These are phyloP conservation scores for Herpetospermum pedunculosum DNA, from an alignment of 306 rosid species.

Conservation along the genomic window DNA sequence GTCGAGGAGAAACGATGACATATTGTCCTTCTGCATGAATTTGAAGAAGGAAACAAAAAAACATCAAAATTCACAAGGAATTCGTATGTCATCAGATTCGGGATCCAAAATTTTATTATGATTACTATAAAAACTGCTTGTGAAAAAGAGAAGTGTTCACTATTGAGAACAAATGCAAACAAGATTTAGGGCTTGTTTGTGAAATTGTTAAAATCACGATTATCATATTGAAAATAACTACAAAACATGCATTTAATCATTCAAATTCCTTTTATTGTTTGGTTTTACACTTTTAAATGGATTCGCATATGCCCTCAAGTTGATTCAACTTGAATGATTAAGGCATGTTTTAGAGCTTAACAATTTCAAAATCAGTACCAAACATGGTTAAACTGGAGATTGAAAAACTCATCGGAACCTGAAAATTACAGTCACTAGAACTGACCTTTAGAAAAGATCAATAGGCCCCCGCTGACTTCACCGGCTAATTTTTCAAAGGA, in stretches of 20 bases:
- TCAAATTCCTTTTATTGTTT: no score
- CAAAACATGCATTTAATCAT: no score
- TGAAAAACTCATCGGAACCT: neutral
- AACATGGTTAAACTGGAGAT: neutral
- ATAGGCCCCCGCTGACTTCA: neutral
- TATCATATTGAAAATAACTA: no score
- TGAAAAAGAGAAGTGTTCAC: neutral
- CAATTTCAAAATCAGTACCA: no score
- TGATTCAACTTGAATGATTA: no score
- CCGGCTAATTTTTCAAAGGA: no score
- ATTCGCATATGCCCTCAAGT: no score
- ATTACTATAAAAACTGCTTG: neutral
- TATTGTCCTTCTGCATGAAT: neutral
- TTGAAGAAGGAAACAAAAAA: neutral
- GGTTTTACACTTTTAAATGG: no score
- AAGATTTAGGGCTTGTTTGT: no score
- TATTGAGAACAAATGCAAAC: neutral
- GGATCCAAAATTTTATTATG: neutral
- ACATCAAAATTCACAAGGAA: neutral
- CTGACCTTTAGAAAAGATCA: neutral
- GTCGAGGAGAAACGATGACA: neutral
- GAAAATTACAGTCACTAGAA: neutral
- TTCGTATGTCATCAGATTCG: neutral
- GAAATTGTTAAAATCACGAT: no score
- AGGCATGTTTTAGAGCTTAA: no score